phyloP scores from a whole-genome alignment of 2,329 filamentous ascomycete species.

The Colletotrichum sp. region DNA sequence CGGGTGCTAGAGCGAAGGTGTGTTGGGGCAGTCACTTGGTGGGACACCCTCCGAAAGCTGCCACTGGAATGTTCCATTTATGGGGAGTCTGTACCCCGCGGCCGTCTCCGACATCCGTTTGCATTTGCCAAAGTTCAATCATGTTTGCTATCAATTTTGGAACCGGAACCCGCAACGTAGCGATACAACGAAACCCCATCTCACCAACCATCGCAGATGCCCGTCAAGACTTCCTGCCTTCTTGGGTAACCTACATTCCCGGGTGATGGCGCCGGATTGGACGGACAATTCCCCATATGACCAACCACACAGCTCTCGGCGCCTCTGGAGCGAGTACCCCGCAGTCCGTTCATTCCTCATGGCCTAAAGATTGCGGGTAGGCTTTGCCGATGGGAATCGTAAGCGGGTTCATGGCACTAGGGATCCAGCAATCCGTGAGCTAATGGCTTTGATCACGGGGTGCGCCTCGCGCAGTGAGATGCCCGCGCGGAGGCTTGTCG shows the following conservation, averaged over 20 bases:
- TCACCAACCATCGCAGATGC: background rate
- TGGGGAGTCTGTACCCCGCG: constrained; percentile 7
- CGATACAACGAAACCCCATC: background rate
- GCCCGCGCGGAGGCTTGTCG: background rate
- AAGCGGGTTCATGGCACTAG: constrained; percentile 44
- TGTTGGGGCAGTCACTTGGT: background rate
- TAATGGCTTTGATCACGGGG: background rate
- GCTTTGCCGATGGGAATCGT: constrained; percentile 39
- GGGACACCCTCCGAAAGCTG: background rate
- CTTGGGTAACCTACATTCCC: background rate
- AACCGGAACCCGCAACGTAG: background rate
- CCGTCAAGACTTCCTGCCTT: constrained; percentile 1
- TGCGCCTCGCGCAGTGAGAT: background rate
- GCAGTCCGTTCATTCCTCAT: background rate
- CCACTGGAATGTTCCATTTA: constrained; percentile 4
- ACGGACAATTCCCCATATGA: background rate
- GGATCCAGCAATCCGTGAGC: constrained; percentile 12
- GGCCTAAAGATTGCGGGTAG: background rate
- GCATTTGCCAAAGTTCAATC: background rate
- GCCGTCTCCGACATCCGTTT: constrained; percentile 20
- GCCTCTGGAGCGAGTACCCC: background rate
- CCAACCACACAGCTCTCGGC: background rate
- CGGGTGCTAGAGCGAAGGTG: background rate
- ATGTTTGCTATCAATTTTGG: constrained; percentile 7
- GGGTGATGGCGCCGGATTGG: background rate